Evolutionary conservation across 2,329 filamentous ascomycete species (phyloP).

Genomic region (Cladophialophora yegresii): DNA sequence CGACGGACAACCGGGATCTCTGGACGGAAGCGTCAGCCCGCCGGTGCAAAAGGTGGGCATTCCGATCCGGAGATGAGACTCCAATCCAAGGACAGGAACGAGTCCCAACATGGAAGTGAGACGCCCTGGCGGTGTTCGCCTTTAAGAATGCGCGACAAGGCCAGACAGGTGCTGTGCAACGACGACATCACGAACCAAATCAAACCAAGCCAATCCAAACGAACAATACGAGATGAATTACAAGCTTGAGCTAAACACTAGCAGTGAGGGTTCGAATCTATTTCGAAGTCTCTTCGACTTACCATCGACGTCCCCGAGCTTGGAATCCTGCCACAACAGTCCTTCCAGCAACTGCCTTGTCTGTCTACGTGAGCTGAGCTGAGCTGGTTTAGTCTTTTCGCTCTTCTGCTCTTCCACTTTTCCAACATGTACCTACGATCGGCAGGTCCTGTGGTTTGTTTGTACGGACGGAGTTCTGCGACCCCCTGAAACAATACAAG

Average conservation of each 20-base stretch:
- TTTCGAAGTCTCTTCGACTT: not conserved
- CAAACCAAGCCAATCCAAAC: not conserved
- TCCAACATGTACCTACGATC: not conserved
- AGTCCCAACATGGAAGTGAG: not conserved
- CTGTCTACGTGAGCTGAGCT: not conserved
- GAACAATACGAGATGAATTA: not conserved
- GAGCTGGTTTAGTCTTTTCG: too few species aligned
- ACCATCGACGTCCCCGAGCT: not conserved
- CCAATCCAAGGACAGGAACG: not conserved
- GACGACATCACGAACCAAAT: not conserved
- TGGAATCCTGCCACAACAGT: not conserved
- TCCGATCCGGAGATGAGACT: conserved; percentile 62
- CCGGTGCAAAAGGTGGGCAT: conserved; percentile 56
- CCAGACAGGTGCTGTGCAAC: not conserved
- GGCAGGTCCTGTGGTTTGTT: not conserved
- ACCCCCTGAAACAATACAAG: not conserved
- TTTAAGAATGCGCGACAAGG: not conserved
- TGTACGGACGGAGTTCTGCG: not conserved
- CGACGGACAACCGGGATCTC: conserved; percentile 52
- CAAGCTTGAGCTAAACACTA: not conserved
- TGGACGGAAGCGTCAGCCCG: conserved; percentile 46
- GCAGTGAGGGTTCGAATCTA: not conserved
- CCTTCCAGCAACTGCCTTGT: not conserved
- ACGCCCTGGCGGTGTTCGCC: not conserved
- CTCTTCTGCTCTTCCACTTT: not conserved